phyloP scores from a whole-genome alignment of 768 basidiomycete species.

The Rhodocollybia butyracea region DNA sequence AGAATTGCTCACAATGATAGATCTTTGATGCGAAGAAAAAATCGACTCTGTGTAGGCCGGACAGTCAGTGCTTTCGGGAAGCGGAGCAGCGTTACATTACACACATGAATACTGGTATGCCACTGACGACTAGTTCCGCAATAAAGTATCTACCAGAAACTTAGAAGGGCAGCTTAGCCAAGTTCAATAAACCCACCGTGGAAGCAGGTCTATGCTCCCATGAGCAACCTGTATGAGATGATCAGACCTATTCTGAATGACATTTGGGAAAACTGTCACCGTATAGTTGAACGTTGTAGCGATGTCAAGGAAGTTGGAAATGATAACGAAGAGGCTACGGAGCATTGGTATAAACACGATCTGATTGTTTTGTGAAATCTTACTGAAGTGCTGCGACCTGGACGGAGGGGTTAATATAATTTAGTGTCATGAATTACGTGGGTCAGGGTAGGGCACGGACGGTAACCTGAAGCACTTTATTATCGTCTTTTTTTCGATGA shows the following conservation, averaged over 20 bases:
- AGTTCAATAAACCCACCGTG: background rate
- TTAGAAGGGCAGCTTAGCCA: background rate
- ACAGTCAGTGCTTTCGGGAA: too few species aligned
- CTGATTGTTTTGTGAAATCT: background rate
- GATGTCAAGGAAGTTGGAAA: background rate
- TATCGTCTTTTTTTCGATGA: background rate
- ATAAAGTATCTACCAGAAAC: background rate
- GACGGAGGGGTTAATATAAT: too few species aligned
- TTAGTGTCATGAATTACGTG: too few species aligned
- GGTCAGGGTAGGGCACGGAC: background rate
- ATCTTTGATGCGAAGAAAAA: background rate
- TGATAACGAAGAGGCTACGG: background rate
- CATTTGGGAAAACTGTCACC: background rate
- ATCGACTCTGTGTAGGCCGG: background rate
- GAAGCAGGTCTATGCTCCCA: background rate
- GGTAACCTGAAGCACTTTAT: background rate
- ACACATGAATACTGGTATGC: background rate
- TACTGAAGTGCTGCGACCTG: background rate
- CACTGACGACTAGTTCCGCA: background rate
- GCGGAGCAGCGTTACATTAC: too few species aligned
- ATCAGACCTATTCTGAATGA: background rate
- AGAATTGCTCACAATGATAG: background rate
- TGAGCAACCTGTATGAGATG: background rate
- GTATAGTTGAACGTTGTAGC: background rate
- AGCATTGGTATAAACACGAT: background rate